A percentile compares a stretch with the other conserved stretches of the same genome.
These are phyloP conservation scores for Lizanozyma gosingica DNA, from an alignment of 1,139 yeast genomes.

Conservation along the genomic window DNA sequence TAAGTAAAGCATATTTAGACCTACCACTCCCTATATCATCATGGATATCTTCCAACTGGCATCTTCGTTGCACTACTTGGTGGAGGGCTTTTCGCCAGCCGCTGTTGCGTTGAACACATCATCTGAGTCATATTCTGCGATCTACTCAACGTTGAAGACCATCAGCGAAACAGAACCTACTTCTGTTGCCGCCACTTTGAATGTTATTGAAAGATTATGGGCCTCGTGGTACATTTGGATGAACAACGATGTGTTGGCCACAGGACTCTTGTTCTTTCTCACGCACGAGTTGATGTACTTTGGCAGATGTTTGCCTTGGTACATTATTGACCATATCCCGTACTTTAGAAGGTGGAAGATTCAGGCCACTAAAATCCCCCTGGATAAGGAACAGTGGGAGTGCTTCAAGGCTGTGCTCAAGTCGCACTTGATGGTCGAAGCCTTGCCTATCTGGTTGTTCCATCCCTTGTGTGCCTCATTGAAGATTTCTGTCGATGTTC, in stretches of 20 bases:
- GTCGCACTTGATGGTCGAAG: conserved; percentile 86
- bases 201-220: conserved; percentile 57
- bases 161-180: background rate
- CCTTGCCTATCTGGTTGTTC: conserved; percentile 92
- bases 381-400: conserved; percentile 80
- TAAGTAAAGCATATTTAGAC: too few relatives aligned
- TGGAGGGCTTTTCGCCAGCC: background rate
- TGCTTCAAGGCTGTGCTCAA: conserved; percentile 77
- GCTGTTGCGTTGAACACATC: background rate
- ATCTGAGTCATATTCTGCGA: background rate
- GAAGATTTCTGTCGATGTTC: conserved; percentile 70
- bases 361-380: conserved; percentile 72
- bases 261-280: conserved; percentile 67
- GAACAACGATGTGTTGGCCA: conserved; percentile 71
- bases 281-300: conserved; percentile 78
- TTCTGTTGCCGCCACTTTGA: conserved; percentile 8
- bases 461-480: conserved; percentile 77
- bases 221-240: conserved; percentile 69
- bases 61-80: background rate
- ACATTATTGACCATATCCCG: conserved; percentile 65
- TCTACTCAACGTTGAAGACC: background rate
- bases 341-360: conserved; percentile 71
- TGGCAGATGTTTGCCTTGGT: conserved; percentile 82
- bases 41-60: background rate
- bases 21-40: too few relatives aligned